These are phyloP conservation scores for Diplocarpon mali DNA, from an alignment of 2,329 filamentous ascomycete species.

Conservation along the genomic window DNA sequence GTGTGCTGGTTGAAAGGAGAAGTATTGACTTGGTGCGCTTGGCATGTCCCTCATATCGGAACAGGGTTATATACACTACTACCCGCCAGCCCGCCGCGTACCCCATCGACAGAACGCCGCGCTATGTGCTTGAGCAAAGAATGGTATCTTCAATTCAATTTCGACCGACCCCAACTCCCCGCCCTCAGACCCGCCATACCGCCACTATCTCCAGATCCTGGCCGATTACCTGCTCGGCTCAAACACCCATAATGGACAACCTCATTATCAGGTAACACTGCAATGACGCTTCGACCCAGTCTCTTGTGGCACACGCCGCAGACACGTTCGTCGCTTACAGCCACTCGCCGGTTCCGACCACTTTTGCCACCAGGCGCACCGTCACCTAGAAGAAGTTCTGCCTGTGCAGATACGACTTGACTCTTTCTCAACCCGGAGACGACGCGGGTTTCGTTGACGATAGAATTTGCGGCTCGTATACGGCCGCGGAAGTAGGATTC, in stretches of 20 bases:
- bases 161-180: conserved; percentile 14
- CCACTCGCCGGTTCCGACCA: conserved; percentile 56
- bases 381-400: conserved; percentile 62
- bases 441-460: conserved; percentile 71
- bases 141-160: background rate
- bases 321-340: conserved; percentile 77
- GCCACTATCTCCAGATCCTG: conserved; percentile 24
- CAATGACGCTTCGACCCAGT: conserved; percentile 80
- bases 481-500: conserved; percentile 87
- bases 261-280: conserved; percentile 73
- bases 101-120: conserved; percentile 13
- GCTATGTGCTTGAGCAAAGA: conserved; percentile 19
- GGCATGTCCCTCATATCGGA: background rate
- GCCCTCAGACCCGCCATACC: conserved; percentile 16
- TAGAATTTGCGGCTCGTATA: conserved; percentile 74
- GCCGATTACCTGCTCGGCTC: conserved; percentile 39
- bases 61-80: conserved; percentile 4
- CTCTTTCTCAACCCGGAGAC: conserved; percentile 67
- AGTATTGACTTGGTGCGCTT: too few species aligned
- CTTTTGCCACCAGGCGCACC: conserved; percentile 40
- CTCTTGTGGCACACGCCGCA: conserved; percentile 91
- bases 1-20: too few species aligned
- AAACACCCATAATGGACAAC: conserved; percentile 78
- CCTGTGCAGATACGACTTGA: conserved; percentile 67
- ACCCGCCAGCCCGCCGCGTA: background rate